Evolutionary conservation across 495 filamentous ascomycete species (phyloP).

Genomic region (Xylaria nigripes): DNA sequence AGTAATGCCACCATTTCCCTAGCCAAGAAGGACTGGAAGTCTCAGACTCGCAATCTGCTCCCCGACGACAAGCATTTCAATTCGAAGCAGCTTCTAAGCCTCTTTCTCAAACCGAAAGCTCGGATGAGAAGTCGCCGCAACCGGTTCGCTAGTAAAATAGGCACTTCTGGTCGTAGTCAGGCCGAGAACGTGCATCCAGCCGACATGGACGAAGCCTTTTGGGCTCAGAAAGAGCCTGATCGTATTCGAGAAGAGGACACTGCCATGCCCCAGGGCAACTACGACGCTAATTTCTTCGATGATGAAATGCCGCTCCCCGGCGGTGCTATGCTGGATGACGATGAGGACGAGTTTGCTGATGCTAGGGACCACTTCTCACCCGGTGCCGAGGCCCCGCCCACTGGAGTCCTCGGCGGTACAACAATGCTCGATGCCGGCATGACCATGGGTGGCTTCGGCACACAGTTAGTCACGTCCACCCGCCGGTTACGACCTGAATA

Average conservation of each 20-base stretch:
- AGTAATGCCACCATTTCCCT: slow-evolving; percentile 75
- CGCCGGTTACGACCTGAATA: slow-evolving; percentile 83
- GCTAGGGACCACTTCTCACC: slow-evolving; percentile 86
- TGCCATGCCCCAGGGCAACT: slow-evolving; percentile 55
- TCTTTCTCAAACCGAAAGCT: slow-evolving; percentile 93
- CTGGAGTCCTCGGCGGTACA: slow-evolving; percentile 36
- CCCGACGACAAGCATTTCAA: slow-evolving; percentile 99
- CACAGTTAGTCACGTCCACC: slow-evolving; percentile 85
- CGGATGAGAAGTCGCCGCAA: slow-evolving; percentile 51
- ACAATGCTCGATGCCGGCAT: slow-evolving; percentile 41
- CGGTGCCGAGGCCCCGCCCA: slow-evolving; percentile 46
- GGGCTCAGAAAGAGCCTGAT: slow-evolving; percentile 66
- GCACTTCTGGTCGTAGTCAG: slow-evolving; percentile 34
- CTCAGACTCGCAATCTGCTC: slow-evolving; percentile 82
- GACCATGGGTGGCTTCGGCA: slow-evolving; percentile 67
- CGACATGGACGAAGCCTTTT: slow-evolving; percentile 92
- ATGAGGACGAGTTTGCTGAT: slow-evolving; percentile 77
- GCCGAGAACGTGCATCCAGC: slow-evolving; percentile 50
- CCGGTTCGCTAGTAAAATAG: slow-evolving; percentile 25
- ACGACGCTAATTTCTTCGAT: slow-evolving; percentile 98
- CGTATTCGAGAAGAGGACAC: slow-evolving; percentile 35
- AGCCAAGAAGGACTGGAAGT: slow-evolving; percentile 90
- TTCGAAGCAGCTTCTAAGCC: slow-evolving; percentile 73
- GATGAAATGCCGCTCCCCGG: slow-evolving; percentile 74
- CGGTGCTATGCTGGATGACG: slow-evolving; percentile 68